phyloP scores from a whole-genome alignment of 2,329 filamentous ascomycete genomes.

The Pseudogymnoascus sp. region DNA sequence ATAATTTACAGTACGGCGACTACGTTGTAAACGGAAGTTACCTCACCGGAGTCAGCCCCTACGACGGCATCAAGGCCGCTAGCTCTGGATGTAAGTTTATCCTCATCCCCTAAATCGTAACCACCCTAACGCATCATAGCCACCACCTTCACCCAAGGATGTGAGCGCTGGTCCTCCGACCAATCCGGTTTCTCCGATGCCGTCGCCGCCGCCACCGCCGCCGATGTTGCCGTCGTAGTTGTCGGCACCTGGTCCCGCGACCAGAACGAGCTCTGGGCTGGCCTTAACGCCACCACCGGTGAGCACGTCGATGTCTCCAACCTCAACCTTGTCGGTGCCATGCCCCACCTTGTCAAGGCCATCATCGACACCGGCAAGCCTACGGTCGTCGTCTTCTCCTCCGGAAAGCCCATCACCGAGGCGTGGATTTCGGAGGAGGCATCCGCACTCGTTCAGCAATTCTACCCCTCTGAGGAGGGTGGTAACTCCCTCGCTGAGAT shows the following conservation, averaged over 20 bases:
- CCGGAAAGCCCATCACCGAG: conserved; percentile 68
- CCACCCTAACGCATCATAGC: conserved; percentile 8
- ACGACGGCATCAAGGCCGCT: conserved; percentile 57
- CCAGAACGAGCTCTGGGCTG: conserved; percentile 60
- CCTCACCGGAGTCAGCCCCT: conserved; percentile 57
- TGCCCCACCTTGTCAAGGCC: conserved; percentile 56
- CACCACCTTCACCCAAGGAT: conserved; percentile 60
- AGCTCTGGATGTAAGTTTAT: conserved; percentile 39
- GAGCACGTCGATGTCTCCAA: conserved; percentile 61
- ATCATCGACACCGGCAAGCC: conserved; percentile 62
- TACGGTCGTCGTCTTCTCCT: conserved; percentile 75
- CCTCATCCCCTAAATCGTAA: not conserved
- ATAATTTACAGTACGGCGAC: conserved; percentile 52
- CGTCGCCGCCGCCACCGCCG: conserved; percentile 52
- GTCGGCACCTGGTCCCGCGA: conserved; percentile 71
- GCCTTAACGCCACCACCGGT: conserved; percentile 64
- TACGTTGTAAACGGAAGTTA: conserved; percentile 60
- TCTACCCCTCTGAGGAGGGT: conserved; percentile 72
- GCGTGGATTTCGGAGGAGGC: conserved; percentile 61
- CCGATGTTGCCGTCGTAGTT: conserved; percentile 64
- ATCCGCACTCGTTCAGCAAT: conserved; percentile 61
- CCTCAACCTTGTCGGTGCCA: conserved; percentile 61
- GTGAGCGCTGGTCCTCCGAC: conserved; percentile 63
- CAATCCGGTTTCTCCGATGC: conserved; percentile 60
- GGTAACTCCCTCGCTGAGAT: conserved; percentile 74